These are phyloP conservation scores for Debaryomyces tyrocola DNA, from an alignment of 805 yeast species.

Conservation along the genomic window DNA sequence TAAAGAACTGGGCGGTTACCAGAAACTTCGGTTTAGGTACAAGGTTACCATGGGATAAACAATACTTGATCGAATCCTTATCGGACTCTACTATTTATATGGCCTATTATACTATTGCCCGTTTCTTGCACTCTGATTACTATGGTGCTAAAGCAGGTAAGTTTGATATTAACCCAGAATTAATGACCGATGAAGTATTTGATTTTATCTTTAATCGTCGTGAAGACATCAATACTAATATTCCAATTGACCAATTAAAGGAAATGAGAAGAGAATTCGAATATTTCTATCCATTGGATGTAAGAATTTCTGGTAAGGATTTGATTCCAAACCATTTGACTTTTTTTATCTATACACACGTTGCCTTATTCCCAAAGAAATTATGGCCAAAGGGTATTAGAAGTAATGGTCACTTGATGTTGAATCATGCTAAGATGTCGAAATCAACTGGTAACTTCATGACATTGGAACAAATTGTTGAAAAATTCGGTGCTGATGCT, in stretches of 20 bases:
- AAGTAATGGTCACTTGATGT: conserved; percentile 91
- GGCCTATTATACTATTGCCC: conserved; percentile 89
- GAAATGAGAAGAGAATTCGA: conserved; percentile 90
- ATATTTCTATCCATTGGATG: conserved; percentile 94
- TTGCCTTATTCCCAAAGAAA: conserved; percentile 86
- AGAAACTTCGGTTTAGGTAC: conserved; percentile 97
- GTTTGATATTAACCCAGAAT: conserved; percentile 72
- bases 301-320: conserved; percentile 92
- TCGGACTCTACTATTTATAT: conserved; percentile 96
- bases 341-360: conserved; percentile 89
- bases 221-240: conserved; percentile 55
- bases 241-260: conserved; percentile 66
- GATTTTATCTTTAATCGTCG: conserved; percentile 82
- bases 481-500: conserved; percentile 96
- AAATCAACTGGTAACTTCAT: conserved; percentile 96
- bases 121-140: conserved; percentile 81
- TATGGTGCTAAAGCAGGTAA: conserved; percentile 78
- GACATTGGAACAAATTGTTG: conserved; percentile 80
- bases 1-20: conserved; percentile 97
- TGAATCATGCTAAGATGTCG: conserved; percentile 97
- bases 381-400: conserved; percentile 95
- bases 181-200: conserved; percentile 90
- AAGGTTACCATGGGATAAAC: conserved; percentile 93
- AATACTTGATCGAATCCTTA: conserved; percentile 88
- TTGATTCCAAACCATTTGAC: conserved; percentile 96